Percentiles rank a stretch among this genome's conserved stretches.
Conservation (phyloP, 1,284 basidiomycete genomes). For the Thecaphora frezii region DNA sequence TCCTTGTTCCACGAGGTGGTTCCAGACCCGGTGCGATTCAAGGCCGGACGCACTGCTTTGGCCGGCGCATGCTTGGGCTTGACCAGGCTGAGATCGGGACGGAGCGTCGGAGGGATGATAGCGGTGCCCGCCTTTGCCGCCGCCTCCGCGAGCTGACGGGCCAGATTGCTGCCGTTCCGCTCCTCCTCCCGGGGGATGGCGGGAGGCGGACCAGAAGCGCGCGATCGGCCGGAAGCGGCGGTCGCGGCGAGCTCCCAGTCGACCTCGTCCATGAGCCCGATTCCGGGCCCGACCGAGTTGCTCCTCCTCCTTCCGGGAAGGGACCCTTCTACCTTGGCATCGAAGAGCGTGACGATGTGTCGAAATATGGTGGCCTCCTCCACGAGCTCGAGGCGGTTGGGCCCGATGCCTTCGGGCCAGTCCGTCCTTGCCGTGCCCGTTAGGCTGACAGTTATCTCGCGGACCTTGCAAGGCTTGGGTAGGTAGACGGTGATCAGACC, state of each 20-base stretch:
- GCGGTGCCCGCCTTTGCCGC: constrained; percentile 48
- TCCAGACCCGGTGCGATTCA: constrained; percentile 27
- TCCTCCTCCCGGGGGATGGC: constrained; percentile 2
- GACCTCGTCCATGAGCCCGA: constrained; percentile 61
- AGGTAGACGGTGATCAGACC: constrained; percentile 83
- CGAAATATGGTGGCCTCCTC: constrained; percentile 80
- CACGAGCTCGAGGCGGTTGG: constrained; percentile 73
- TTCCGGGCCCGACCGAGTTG: constrained; percentile 77
- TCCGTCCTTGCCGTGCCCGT: constrained; percentile 69
- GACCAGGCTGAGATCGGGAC: constrained; percentile 18
- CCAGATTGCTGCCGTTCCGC: constrained; percentile 25
- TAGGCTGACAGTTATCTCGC: constrained; percentile 78
- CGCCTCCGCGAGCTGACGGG: constrained; percentile 37
- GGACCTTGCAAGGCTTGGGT: constrained; percentile 80
- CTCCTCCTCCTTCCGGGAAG: constrained; percentile 61
- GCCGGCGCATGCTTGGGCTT: constrained; percentile 6
- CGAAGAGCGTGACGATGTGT: constrained; percentile 73
- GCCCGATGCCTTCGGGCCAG: constrained; percentile 87
- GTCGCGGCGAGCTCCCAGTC: constrained; percentile 58
- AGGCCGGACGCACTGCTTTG: constrained; percentile 12
- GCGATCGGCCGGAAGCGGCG: constrained; percentile 1
- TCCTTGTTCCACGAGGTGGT: constrained; percentile 16
- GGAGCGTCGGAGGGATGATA: constrained; percentile 42
- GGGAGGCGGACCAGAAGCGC: neutral
- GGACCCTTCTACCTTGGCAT: constrained; percentile 13